A percentile compares a stretch with the other conserved stretches of the same genome.
Conservation (phyloP, 31 red algal genomes). For the Odonthalia washingtoniensis region DNA sequence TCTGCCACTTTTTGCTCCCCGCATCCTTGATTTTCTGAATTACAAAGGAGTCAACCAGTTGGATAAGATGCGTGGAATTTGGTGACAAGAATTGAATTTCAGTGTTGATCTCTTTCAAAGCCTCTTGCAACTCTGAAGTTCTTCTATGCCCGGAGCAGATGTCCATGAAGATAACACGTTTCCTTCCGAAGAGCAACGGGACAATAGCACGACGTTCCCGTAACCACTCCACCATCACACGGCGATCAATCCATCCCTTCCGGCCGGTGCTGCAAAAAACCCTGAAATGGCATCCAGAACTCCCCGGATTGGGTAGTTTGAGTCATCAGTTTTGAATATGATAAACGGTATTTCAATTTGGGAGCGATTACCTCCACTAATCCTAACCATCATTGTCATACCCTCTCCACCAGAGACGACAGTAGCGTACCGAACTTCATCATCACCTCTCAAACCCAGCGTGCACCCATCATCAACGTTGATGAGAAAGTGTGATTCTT, state of each 20-base stretch:
- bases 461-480: not conserved
- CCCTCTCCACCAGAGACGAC: not conserved
- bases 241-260: not conserved
- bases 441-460: too few relatives aligned
- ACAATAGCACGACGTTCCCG: not conserved
- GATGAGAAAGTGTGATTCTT: not conserved
- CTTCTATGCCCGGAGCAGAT: not conserved
- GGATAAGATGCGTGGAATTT: not conserved
- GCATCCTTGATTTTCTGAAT: constrained; percentile 6
- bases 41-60: not conserved
- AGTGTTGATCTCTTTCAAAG: not conserved
- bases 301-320: not conserved
- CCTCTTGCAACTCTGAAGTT: not conserved
- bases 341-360: not conserved
- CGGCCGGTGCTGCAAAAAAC: not conserved
- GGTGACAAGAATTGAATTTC: not conserved
- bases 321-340: not conserved
- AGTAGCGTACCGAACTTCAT: not conserved
- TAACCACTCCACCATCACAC: not conserved
- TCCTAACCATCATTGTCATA: not conserved
- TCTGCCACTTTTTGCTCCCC: not conserved
- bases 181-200: not conserved
- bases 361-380: too few relatives aligned
- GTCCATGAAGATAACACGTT: not conserved
- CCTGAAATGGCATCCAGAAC: not conserved